phyloP scores from a whole-genome alignment of 768 basidiomycete genomes.

The Leccinum boreale region DNA sequence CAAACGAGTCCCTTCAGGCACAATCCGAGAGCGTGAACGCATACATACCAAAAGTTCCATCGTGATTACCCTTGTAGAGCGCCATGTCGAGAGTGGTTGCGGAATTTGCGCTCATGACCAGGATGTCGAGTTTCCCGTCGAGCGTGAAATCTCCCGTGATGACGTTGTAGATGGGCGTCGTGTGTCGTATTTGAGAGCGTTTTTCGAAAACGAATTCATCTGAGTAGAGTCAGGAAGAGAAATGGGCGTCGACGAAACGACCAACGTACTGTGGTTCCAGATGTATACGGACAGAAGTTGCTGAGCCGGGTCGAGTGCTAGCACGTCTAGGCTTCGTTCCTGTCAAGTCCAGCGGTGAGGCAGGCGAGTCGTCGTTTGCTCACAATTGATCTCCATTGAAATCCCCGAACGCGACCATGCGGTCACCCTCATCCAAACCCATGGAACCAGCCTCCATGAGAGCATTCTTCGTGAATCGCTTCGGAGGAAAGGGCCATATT shows the following conservation, averaged over 20 bases:
- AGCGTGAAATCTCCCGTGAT: constrained; percentile 93
- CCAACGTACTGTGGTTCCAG: constrained; percentile 75
- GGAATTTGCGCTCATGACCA: constrained; percentile 74
- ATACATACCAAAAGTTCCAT: constrained; percentile 63
- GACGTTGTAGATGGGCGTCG: constrained; percentile 65
- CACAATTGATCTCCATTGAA: constrained; percentile 96
- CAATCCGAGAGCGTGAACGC: not conserved
- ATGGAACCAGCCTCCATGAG: constrained; percentile 77
- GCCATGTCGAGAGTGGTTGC: constrained; percentile 57
- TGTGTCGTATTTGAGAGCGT: constrained; percentile 52
- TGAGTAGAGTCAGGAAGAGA: constrained; percentile 26
- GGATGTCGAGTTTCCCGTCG: constrained; percentile 84
- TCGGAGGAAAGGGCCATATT: constrained; percentile 85
- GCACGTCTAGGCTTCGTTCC: constrained; percentile 65
- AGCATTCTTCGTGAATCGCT: constrained; percentile 79
- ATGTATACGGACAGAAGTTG: constrained; percentile 71
- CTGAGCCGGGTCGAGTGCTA: constrained; percentile 74
- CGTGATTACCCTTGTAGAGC: constrained; percentile 63
- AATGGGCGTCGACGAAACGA: not conserved
- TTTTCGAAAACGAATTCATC: constrained; percentile 57
- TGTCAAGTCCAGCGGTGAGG: not conserved
- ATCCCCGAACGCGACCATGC: constrained; percentile 89
- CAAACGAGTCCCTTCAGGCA: not conserved
- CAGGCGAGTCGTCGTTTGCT: constrained; percentile 27
- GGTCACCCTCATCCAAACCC: constrained; percentile 68